A percentile compares a stretch with the other conserved stretches of the same genome.
Evolutionary conservation across 345 rosid genomes (phyloP).

Genomic region (Aquilaria yunnanensis): DNA sequence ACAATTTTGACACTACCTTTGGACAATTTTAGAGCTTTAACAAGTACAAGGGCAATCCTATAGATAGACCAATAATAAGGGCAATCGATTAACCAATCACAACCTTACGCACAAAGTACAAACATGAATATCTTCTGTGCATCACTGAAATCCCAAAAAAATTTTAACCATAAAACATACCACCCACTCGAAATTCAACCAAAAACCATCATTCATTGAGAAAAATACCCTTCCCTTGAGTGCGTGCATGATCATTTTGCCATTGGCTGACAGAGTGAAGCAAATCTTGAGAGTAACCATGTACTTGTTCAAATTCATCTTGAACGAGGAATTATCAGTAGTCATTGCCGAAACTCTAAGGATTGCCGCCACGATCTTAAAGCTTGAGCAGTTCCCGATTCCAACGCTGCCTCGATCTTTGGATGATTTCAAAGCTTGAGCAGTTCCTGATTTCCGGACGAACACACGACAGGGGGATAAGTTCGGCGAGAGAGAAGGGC

Average conservation of each 20-base stretch:
- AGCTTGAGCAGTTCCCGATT: no score
- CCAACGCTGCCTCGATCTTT: no score
- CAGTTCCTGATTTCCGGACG: no score
- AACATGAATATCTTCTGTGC: slow-evolving; percentile 34
- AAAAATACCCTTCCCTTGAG: slow-evolving; percentile 63
- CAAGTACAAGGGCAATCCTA: no score
- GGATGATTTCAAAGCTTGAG: no score
- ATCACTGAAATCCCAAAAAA: slow-evolving; percentile 28
- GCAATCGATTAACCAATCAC: no score
- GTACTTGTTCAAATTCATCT: slow-evolving; percentile 86
- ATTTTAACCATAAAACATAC: neutral
- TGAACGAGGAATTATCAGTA: slow-evolving; percentile 24
- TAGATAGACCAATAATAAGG: no score
- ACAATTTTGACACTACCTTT: no score
- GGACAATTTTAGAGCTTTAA: no score
- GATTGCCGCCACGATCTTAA: no score
- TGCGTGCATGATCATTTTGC: slow-evolving; percentile 71
- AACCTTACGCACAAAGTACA: neutral
- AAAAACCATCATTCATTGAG: neutral
- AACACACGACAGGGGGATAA: no score
- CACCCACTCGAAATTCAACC: neutral
- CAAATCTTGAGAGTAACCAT: slow-evolving; percentile 86
- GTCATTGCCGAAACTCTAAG: slow-evolving; percentile 42
- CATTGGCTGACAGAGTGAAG: slow-evolving; percentile 62
- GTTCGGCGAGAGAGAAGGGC: no score